Conservation (phyloP, 306 rosid species). For the Hylodesmum podocarpum region DNA sequence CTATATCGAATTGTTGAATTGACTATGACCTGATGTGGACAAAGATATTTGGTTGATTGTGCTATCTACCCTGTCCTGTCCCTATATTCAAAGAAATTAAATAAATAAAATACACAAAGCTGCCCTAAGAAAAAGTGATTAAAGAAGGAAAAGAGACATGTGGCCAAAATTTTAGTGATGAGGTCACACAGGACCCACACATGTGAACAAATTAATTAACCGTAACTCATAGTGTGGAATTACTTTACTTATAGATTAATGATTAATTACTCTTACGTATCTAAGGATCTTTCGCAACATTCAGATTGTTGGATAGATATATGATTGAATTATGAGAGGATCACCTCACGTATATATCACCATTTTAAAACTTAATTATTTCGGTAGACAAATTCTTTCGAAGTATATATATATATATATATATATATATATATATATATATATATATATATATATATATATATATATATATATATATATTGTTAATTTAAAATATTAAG, state of each 20-base stretch:
- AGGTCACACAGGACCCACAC: constrained; percentile 23
- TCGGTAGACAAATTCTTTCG: too few species aligned
- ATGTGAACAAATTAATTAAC: constrained; percentile 17
- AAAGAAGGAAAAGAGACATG: constrained; percentile 13
- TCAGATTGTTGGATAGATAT: too few species aligned
- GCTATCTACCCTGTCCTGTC: background rate
- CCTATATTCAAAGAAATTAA: background rate
- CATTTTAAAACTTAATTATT: too few species aligned
- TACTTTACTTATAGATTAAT: background rate
- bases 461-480: too few species aligned
- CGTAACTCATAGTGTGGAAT: background rate
- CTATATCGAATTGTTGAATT: constrained; percentile 32
- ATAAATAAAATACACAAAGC: background rate
- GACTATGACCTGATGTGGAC: constrained; percentile 28
- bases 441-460: too few species aligned
- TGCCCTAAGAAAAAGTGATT: background rate
- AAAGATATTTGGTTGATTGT: constrained; percentile 10
- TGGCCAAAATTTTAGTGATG: constrained; percentile 11
- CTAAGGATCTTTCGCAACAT: too few species aligned
- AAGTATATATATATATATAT: too few species aligned
- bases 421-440: too few species aligned
- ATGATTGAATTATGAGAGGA: too few species aligned
- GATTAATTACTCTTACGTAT: background rate
- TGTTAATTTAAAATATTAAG: too few species aligned
- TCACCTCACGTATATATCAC: too few species aligned